Percentiles rank a stretch among this genome's conserved stretches.
phyloP scores from a whole-genome alignment of 2,329 filamentous ascomycete genomes.

The Aspergillus ochraceus region DNA sequence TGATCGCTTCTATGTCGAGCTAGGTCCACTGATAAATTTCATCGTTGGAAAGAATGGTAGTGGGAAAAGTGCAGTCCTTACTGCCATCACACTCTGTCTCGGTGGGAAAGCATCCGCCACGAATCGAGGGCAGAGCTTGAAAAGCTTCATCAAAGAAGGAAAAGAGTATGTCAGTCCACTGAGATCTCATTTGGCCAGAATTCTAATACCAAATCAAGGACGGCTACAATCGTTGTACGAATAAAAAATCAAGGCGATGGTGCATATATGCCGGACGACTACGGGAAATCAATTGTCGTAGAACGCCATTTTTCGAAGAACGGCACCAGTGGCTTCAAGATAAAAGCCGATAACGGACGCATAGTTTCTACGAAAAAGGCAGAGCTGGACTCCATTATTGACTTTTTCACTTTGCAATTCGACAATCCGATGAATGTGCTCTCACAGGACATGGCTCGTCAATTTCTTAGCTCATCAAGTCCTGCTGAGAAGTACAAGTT shows the following conservation, averaged over 20 bases:
- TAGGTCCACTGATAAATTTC: conserved; percentile 97
- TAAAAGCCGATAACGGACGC: conserved; percentile 71
- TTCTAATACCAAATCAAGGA: conserved; percentile 29
- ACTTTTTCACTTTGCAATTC: conserved; percentile 90
- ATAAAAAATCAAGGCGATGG: conserved; percentile 88
- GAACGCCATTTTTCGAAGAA: conserved; percentile 80
- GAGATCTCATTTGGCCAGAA: background rate
- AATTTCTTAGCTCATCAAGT: conserved; percentile 85
- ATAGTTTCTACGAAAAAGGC: conserved; percentile 78
- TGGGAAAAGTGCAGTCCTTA: conserved; percentile 93
- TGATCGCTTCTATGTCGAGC: conserved; percentile 71
- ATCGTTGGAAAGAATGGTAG: conserved; percentile 97
- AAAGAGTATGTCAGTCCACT: conserved; percentile 58
- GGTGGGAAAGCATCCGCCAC: conserved; percentile 91
- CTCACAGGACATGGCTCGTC: conserved; percentile 90
- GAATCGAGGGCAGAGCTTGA: conserved; percentile 86
- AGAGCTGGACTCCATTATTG: conserved; percentile 88
- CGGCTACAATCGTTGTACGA: conserved; percentile 70
- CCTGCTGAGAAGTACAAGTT: conserved; percentile 91
- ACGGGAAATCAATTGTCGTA: conserved; percentile 82
- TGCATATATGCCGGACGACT: conserved; percentile 79
- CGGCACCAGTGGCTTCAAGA: conserved; percentile 78
- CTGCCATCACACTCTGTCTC: conserved; percentile 89
- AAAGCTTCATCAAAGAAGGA: conserved; percentile 88
- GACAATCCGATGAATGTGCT: conserved; percentile 96